Percentiles rank a stretch among this genome's conserved stretches.
These are phyloP conservation scores for Penicillium sp. DNA, from an alignment of 2,329 filamentous ascomycete genomes.

Conservation along the genomic window DNA sequence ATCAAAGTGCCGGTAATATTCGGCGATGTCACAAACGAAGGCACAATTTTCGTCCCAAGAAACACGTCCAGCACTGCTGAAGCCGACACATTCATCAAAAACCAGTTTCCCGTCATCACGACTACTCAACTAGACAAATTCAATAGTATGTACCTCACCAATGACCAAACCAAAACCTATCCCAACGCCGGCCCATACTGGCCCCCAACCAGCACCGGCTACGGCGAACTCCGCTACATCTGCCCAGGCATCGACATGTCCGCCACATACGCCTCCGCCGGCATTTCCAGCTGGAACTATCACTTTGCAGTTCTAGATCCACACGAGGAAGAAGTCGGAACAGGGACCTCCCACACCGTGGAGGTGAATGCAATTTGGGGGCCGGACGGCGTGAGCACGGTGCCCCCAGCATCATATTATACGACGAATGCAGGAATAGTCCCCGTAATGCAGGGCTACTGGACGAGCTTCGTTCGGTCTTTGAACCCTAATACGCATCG, in stretches of 20 bases:
- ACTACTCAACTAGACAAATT: constrained; percentile 51
- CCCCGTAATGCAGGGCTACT: constrained; percentile 65
- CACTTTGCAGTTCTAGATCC: constrained; percentile 66
- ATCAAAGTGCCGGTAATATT: constrained; percentile 55
- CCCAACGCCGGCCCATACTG: constrained; percentile 55
- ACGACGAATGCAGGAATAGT: constrained; percentile 58
- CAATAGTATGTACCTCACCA: constrained; percentile 56
- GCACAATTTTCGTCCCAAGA: constrained; percentile 59
- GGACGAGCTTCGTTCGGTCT: constrained; percentile 68
- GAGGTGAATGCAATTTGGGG: constrained; percentile 69
- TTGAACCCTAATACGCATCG: constrained; percentile 64
- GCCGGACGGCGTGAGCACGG: constrained; percentile 52
- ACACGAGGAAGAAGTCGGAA: constrained; percentile 50
- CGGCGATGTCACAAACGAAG: constrained; percentile 64
- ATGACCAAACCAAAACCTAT: constrained; percentile 45
- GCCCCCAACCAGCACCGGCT: constrained; percentile 57
- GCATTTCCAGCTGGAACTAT: constrained; percentile 61
- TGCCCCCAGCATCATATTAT: constrained; percentile 56
- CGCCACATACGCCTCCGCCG: constrained; percentile 36
- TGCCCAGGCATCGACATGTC: constrained; percentile 62
- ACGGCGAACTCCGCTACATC: constrained; percentile 65
- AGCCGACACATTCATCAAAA: constrained; percentile 56
- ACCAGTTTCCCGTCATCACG: constrained; percentile 59
- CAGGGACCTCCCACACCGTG: constrained; percentile 65
- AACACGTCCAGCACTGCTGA: constrained; percentile 47